Evolutionary conservation across 2,329 filamentous ascomycete species (phyloP).

Genomic region (Periconia sp.): DNA sequence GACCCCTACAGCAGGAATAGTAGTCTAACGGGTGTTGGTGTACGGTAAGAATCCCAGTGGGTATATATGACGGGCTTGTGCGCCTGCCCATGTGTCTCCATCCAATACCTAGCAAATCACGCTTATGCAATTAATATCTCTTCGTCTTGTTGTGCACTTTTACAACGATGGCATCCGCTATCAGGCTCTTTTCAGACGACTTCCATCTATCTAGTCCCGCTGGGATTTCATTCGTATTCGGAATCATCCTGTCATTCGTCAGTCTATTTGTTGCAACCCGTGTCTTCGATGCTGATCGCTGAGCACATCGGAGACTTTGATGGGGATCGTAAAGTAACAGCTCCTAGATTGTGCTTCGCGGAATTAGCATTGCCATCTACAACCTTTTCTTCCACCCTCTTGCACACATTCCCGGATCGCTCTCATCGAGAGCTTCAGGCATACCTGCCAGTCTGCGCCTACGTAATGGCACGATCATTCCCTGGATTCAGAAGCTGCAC

Average conservation of each 20-base stretch:
- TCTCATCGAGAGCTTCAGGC: constrained; percentile 35
- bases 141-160: neutral
- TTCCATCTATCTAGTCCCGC: constrained; percentile 16
- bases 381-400: constrained; percentile 53
- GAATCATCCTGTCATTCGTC: constrained; percentile 14
- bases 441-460: constrained; percentile 39
- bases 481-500: constrained; percentile 41
- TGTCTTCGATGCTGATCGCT: no score
- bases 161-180: neutral
- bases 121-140: no score
- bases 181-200: neutral
- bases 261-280: no score
- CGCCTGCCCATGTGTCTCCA: no score
- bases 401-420: constrained; percentile 51
- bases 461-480: constrained; percentile 31
- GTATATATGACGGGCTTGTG: no score
- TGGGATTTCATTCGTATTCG: constrained; percentile 16
- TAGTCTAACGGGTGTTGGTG: no score
- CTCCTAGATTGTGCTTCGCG: constrained; percentile 22
- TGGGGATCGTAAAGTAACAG: no score
- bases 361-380: constrained; percentile 34
- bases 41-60: no score
- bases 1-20: no score
- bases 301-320: no score
- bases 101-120: no score